Evolutionary conservation across 2,329 filamentous ascomycete genomes (phyloP).

Genomic region (Pseudocercospora pini-densiflorae): DNA sequence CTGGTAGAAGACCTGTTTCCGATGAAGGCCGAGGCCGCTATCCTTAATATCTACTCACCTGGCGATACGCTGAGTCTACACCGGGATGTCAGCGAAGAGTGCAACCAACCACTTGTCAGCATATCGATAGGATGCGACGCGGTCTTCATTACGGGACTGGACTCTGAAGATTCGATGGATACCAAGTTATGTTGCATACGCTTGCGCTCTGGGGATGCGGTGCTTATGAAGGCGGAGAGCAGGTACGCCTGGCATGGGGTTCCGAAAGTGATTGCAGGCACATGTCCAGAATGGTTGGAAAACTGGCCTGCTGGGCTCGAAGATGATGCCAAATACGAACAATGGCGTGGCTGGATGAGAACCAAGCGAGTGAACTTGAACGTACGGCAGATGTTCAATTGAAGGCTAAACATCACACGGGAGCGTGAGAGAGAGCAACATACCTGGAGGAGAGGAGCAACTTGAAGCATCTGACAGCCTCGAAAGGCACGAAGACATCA

Average conservation of each 20-base stretch:
- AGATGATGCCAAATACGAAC: constrained; percentile 53
- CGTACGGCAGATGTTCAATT: constrained; percentile 9
- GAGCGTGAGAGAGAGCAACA: not conserved
- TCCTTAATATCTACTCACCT: constrained; percentile 90
- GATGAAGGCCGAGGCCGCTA: constrained; percentile 83
- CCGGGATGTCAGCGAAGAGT: constrained; percentile 88
- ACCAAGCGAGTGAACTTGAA: constrained; percentile 77
- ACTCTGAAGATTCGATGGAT: constrained; percentile 45
- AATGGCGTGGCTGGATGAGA: constrained; percentile 86
- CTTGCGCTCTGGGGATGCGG: constrained; percentile 81
- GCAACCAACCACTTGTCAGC: constrained; percentile 77
- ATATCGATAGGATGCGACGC: constrained; percentile 89
- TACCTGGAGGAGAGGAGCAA: not conserved
- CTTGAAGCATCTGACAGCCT: not conserved
- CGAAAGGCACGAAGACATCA: not conserved
- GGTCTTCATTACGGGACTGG: constrained; percentile 81
- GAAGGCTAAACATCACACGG: not conserved
- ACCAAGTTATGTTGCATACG: constrained; percentile 60
- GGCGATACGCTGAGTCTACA: constrained; percentile 92
- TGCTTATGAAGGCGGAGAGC: constrained; percentile 83
- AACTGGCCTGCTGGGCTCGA: constrained; percentile 69
- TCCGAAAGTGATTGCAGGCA: constrained; percentile 78
- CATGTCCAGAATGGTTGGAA: constrained; percentile 75
- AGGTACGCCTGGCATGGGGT: constrained; percentile 96
- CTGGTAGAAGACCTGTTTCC: constrained; percentile 76